Evolutionary conservation across 352 stramenopile genomes (phyloP), one percentile per base, ranked within the genome.

Genomic region (Phytophthora sp.): DNA sequence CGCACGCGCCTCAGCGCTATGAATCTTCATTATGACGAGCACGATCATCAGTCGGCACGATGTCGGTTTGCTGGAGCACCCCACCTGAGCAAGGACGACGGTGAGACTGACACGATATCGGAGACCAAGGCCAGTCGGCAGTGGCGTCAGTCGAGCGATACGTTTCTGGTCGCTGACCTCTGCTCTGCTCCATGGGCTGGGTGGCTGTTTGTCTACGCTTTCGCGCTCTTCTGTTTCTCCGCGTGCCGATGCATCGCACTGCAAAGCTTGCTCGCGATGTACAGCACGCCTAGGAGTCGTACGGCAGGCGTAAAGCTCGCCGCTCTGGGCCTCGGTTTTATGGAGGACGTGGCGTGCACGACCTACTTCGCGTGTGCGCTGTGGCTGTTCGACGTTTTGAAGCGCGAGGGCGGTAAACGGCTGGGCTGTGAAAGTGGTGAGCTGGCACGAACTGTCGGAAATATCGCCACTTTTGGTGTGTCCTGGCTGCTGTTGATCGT

Each of bases 271-370:
- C 34, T 60, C 11, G 32, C 24, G 8, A 67, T 58, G 64, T 72
- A 68, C 43, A 53, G 49, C 37, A 50, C 23, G 17, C 30, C 52
- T 0, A n/a, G 34, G 11, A 44, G 59, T 6, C 17, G 41, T 21
- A 68, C 43, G 0, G 5, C 45, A 0, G 31, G 20, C 2, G 26
- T 56, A 17, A 69, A 62, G 41, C 13, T 66, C 5, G 27, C 54
- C 11, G 63, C 52, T 2, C 23, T 76, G 30, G 42, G 52, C 4
- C 44, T 73, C 15, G 62, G 68, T 8, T 38, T 59, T 15, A 5
- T 55, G 30, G 67, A 76, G 37, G 62, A 76, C 43, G 57, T 69
- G 20, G 56, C 70, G 24, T 76, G 67, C 21, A 34, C 55, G 21
- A 63, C 57, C 11, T 76, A 66, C 31, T 64, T 76, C 18, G 31